Percentiles rank a stretch among this genome's conserved stretches.
Conservation (phyloP, 306 rosid species). For the Astragalus glycyphyllos region DNA sequence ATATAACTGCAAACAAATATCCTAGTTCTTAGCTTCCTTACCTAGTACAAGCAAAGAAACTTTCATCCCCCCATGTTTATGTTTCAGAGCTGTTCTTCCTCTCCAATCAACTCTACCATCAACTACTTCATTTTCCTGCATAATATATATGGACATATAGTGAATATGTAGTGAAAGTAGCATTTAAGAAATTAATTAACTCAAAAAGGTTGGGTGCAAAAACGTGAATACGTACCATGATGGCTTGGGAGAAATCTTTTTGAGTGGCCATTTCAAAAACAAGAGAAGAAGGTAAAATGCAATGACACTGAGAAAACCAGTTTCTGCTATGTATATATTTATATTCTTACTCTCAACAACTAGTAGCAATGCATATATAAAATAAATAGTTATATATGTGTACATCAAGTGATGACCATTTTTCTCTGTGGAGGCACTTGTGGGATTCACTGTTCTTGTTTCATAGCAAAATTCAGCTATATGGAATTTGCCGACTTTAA, state of each 20-base stretch:
- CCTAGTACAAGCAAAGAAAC: conserved; percentile 65
- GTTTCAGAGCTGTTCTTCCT: conserved; percentile 73
- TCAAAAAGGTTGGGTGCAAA: neutral
- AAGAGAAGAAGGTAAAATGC: conserved; percentile 21
- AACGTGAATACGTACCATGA: conserved; percentile 44
- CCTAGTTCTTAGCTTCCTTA: conserved; percentile 7
- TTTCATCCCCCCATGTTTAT: conserved; percentile 76
- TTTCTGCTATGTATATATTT: conserved; percentile 37
- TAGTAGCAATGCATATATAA: neutral
- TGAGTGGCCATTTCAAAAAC: conserved; percentile 12
- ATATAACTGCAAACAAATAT: too few relatives aligned
- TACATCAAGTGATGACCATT: conserved; percentile 30
- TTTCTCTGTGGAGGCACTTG: conserved; percentile 31
- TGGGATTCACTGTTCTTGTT: conserved; percentile 35
- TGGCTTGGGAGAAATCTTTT: neutral
- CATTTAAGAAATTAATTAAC: neutral
- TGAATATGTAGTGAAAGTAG: neutral
- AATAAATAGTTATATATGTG: neutral
- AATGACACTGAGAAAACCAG: conserved; percentile 18
- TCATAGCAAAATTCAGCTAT: conserved; percentile 32
- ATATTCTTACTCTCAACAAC: neutral
- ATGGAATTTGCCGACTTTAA: conserved; percentile 46
- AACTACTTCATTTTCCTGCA: conserved; percentile 45
- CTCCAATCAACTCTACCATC: conserved; percentile 90
- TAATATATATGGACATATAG: conserved; percentile 1